These are phyloP conservation scores for Paramecium biaurelia DNA, from an alignment of 73 alveolate species.

Conservation along the genomic window DNA sequence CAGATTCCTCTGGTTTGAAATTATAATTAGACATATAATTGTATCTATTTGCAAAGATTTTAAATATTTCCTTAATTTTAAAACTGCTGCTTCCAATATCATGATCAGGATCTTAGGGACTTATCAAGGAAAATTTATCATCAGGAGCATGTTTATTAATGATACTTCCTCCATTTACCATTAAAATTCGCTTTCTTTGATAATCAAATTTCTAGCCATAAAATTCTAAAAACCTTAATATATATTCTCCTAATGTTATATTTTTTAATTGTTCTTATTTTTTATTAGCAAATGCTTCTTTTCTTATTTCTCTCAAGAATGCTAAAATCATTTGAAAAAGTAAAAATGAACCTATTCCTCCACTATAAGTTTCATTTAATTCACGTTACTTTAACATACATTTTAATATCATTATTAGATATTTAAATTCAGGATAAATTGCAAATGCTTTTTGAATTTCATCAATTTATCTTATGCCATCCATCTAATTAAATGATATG, in stretches of 20 bases:
- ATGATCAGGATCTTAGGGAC: constrained; percentile 70
- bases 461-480: constrained; percentile 81
- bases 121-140: constrained; percentile 67
- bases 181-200: constrained; percentile 85
- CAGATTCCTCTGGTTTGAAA: constrained; percentile 22
- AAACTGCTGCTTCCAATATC: constrained; percentile 75
- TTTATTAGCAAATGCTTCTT: constrained; percentile 54
- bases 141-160: constrained; percentile 63
- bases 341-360: constrained; percentile 95
- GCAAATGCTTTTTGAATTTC: constrained; percentile 73
- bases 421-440: constrained; percentile 86
- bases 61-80: constrained; percentile 72
- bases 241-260: constrained; percentile 83
- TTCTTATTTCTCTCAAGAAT: constrained; percentile 66
- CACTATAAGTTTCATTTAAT: constrained; percentile 89
- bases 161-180: constrained; percentile 80
- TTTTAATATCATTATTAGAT: constrained; percentile 80
- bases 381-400: constrained; percentile 86
- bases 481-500: constrained; percentile 84
- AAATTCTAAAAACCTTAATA: constrained; percentile 84
- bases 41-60: constrained; percentile 63
- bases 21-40: constrained; percentile 52
- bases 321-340: constrained; percentile 82
- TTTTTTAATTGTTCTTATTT: constrained; percentile 63
- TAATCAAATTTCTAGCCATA: constrained; percentile 88